phyloP scores from a whole-genome alignment of 2,329 filamentous ascomycete genomes.

The Colletotrichum lini region DNA sequence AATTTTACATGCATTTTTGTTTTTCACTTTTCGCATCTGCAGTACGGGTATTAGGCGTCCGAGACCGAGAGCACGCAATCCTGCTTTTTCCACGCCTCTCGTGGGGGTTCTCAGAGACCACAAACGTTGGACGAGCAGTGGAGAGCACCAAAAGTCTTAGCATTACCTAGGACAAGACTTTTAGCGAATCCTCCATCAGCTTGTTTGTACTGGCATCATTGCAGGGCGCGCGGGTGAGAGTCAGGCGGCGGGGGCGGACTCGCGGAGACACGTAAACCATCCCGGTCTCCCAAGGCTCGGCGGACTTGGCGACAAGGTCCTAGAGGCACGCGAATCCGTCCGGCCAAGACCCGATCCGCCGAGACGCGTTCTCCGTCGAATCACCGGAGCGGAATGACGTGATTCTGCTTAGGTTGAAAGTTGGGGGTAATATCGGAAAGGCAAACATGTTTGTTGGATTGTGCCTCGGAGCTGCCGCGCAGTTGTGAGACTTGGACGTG shows the following conservation, averaged over 20 bases:
- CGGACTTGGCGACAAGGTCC: constrained; percentile 32
- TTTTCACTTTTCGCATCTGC: constrained; percentile 6
- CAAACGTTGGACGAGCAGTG: not conserved
- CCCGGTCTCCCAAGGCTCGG: constrained; percentile 36
- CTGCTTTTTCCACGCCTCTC: constrained; percentile 37
- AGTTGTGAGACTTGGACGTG: constrained; percentile 23
- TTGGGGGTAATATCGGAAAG: not conserved
- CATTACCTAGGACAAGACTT: constrained; percentile 42
- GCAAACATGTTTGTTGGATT: not conserved
- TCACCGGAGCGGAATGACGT: constrained; percentile 30
- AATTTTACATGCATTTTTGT: not conserved
- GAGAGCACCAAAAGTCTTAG: constrained; percentile 20
- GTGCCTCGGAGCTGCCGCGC: not conserved
- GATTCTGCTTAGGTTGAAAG: not conserved
- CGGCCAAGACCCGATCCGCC: constrained; percentile 34
- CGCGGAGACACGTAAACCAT: constrained; percentile 1
- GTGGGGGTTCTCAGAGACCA: constrained; percentile 11
- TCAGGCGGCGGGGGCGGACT: not conserved
- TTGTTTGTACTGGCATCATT: not conserved
- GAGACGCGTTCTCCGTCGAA: constrained; percentile 9
- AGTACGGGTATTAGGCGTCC: not conserved
- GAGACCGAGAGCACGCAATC: constrained; percentile 35
- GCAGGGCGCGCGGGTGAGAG: not conserved
- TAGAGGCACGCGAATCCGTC: constrained; percentile 24
- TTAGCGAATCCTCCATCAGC: constrained; percentile 26